These are phyloP conservation scores for Paxillus involutus DNA, from an alignment of 768 basidiomycete genomes.

Conservation along the genomic window DNA sequence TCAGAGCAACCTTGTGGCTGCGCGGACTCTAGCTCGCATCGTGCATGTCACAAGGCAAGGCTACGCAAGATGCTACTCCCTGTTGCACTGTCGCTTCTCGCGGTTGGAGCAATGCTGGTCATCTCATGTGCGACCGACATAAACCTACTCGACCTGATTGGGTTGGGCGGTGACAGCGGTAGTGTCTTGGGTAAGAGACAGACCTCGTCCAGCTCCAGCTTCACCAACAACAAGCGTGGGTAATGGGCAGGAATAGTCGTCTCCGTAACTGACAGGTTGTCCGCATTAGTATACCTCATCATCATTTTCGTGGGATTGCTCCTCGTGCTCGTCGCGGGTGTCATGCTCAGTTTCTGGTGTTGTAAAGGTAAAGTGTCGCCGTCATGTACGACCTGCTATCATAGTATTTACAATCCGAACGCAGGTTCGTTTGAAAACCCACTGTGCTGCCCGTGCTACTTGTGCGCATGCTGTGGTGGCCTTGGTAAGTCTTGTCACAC, in stretches of 20 bases:
- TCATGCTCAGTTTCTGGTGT: conserved; percentile 67
- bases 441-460: conserved; percentile 67
- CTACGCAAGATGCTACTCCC: conserved; percentile 37
- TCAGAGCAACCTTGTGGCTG: conserved; percentile 22
- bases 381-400: not conserved
- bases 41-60: conserved; percentile 31
- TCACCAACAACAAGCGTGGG: conserved; percentile 45
- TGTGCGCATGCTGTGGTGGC: conserved; percentile 72
- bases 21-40: conserved; percentile 24
- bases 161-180: conserved; percentile 27
- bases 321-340: conserved; percentile 49
- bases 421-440: conserved; percentile 61
- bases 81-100: conserved; percentile 31
- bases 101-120: conserved; percentile 29
- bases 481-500: conserved; percentile 43
- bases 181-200: conserved; percentile 31
- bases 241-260: not conserved
- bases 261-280: not conserved
- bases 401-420: not conserved
- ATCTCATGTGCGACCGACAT: conserved; percentile 32
- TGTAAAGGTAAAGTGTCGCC: conserved; percentile 45
- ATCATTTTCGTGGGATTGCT: conserved; percentile 64
- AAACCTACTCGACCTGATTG: conserved; percentile 21
- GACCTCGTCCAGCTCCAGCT: conserved; percentile 29
- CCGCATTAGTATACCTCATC: conserved; percentile 54